Conservation (phyloP, 108 stramenopile genomes). For the Nitzschia sp. region DNA sequence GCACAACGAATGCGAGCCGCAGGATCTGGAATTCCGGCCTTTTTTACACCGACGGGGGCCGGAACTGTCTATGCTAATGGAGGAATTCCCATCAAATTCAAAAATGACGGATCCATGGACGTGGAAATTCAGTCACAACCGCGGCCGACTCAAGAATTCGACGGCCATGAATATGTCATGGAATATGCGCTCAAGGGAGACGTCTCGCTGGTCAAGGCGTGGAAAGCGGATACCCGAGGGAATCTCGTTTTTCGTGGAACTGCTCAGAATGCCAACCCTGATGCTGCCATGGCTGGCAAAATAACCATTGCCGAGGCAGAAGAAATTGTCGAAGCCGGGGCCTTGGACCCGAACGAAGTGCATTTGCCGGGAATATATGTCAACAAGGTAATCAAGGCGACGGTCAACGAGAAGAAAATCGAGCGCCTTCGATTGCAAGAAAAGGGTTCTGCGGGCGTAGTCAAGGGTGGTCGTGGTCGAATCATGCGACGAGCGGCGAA, state of each 20-base stretch:
- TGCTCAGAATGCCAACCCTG: constrained; percentile 90
- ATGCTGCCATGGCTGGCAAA: constrained; percentile 87
- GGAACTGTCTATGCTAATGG: constrained; percentile 91
- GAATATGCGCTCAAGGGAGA: constrained; percentile 85
- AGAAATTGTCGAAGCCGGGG: constrained; percentile 86
- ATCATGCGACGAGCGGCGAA: constrained; percentile 88
- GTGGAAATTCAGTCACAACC: constrained; percentile 58
- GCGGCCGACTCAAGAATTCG: constrained; percentile 73
- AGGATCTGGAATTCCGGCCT: constrained; percentile 89
- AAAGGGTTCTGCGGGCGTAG: constrained; percentile 39
- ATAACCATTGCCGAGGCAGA: constrained; percentile 90
- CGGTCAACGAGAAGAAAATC: constrained; percentile 85
- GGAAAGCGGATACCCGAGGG: constrained; percentile 89
- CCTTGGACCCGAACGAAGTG: constrained; percentile 84
- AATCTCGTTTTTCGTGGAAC: constrained; percentile 92
- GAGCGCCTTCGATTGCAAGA: constrained; percentile 66
- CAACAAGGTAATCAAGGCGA: constrained; percentile 78
- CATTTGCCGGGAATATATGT: constrained; percentile 93
- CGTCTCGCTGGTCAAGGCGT: constrained; percentile 85
- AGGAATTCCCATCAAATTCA: constrained; percentile 89
- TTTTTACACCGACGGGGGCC: constrained; percentile 91
- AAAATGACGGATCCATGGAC: constrained; percentile 61
- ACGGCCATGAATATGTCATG: constrained; percentile 87
- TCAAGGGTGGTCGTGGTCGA: constrained; percentile 69
- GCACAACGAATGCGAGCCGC: constrained; percentile 85